A percentile compares a stretch with the other conserved stretches of the same genome.
These are phyloP conservation scores for Kodamaea kaohsiungensis DNA, from an alignment of 805 yeast species.

Conservation along the genomic window DNA sequence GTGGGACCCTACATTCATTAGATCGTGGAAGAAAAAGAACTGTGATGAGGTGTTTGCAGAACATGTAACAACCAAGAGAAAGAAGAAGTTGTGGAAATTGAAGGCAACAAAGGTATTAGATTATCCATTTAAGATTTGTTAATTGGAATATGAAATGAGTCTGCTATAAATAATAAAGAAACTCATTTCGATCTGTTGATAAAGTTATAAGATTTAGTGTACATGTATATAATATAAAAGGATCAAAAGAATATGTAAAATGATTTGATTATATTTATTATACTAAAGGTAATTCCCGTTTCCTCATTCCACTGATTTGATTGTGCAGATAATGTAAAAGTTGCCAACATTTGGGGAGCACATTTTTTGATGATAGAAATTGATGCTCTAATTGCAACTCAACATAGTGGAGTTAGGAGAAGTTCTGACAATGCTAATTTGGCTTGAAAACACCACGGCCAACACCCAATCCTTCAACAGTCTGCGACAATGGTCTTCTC, in stretches of 20 bases:
- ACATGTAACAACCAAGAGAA: constrained; percentile 75
- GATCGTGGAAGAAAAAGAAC: constrained; percentile 37
- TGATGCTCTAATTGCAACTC: background rate
- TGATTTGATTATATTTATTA: background rate
- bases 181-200: background rate
- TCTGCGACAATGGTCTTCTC: constrained; percentile 81
- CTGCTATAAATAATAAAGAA: no score
- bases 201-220: background rate
- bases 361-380: background rate
- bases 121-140: constrained; percentile 68
- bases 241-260: background rate
- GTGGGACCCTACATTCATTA: constrained; percentile 93
- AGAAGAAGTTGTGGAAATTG: constrained; percentile 86
- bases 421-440: constrained; percentile 1
- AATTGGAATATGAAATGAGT: background rate
- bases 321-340: constrained; percentile 3
- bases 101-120: constrained; percentile 80
- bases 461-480: constrained; percentile 72
- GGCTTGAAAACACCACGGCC: constrained; percentile 56
- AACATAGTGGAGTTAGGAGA: background rate
- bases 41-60: constrained; percentile 88
- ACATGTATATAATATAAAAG: background rate
- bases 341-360: background rate
- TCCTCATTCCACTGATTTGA: background rate
- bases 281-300: background rate